phyloP scores from a whole-genome alignment of 371 early-diverging fungal genomes.

The Scutellospora calospora region DNA sequence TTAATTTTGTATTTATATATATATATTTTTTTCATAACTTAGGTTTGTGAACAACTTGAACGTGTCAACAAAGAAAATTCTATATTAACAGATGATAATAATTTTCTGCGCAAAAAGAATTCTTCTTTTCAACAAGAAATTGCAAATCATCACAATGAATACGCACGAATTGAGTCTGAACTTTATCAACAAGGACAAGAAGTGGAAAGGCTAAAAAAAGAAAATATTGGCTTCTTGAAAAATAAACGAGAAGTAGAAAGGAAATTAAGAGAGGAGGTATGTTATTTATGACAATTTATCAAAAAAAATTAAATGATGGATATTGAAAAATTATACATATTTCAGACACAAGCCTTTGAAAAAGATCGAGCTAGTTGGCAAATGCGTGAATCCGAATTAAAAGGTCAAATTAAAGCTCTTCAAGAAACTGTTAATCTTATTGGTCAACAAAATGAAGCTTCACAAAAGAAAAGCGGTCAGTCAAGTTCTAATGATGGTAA shows the following conservation, averaged over 20 bases:
- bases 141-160: slow-evolving; percentile 28
- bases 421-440: slow-evolving; percentile 40
- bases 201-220: slow-evolving; percentile 39
- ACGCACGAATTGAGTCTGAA: slow-evolving; percentile 34
- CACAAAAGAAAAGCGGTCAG: slow-evolving; percentile 28
- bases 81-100: slow-evolving; percentile 27
- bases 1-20: too few relatives aligned
- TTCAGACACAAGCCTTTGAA: slow-evolving; percentile 42
- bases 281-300: neutral
- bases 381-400: slow-evolving; percentile 36
- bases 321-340: neutral
- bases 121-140: slow-evolving; percentile 28
- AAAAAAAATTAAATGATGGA: neutral
- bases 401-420: slow-evolving; percentile 40
- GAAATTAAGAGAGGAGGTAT: slow-evolving; percentile 43
- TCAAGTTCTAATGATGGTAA: slow-evolving; percentile 21
- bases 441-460: slow-evolving; percentile 33
- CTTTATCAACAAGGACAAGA: slow-evolving; percentile 41
- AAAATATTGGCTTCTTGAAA: slow-evolving; percentile 36
- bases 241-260: slow-evolving; percentile 41
- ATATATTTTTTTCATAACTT: neutral
- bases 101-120: slow-evolving; percentile 37
- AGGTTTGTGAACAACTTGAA: slow-evolving; percentile 43
- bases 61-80: slow-evolving; percentile 20
- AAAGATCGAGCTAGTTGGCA: slow-evolving; percentile 41